Conservation (phyloP, 2,329 filamentous ascomycete genomes). For the Alternaria ventricosa region DNA sequence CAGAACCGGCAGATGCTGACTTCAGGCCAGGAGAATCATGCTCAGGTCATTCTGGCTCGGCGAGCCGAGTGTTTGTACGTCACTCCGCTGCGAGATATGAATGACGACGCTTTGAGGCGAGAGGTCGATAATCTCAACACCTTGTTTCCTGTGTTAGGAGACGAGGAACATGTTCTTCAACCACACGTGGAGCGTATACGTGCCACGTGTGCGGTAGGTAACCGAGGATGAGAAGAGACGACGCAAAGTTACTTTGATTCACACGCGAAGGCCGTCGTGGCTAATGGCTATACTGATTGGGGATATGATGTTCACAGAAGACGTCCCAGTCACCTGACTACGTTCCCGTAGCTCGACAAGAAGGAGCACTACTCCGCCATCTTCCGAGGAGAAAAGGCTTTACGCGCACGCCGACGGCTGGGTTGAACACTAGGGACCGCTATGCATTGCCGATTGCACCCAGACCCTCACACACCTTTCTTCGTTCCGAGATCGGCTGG, state of each 20-base stretch:
- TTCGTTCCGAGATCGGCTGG: background rate
- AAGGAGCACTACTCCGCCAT: background rate
- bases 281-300: background rate
- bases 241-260: background rate
- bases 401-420: background rate
- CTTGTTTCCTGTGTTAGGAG: slow-evolving; percentile 2
- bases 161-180: background rate
- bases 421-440: background rate
- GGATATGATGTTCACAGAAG: background rate
- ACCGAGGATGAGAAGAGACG: background rate
- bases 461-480: background rate
- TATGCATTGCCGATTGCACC: background rate
- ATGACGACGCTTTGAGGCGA: background rate
- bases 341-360: background rate
- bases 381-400: background rate
- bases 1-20: background rate
- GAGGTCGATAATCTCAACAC: slow-evolving; percentile 9
- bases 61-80: slow-evolving; percentile 4
- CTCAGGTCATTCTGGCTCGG: slow-evolving; percentile 7
- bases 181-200: slow-evolving; percentile 6
- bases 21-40: slow-evolving; percentile 2
- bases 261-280: background rate
- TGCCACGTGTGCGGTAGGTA: background rate
- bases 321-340: background rate
- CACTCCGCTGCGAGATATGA: background rate